These are phyloP conservation scores for barley (Hordeum vulgare) DNA, from an alignment of 176 grass and related monocot species.

Conservation along the genomic window MorexV3_pseudomolecules_assembly NC_058518.1:156573-157072, in stretches of 20 bases:
- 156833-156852: not conserved
- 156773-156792: not conserved
- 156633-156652: too few relatives aligned
- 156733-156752: too few relatives aligned
- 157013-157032: constrained; percentile 1
- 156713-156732: not conserved
- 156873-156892: not conserved
- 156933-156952: not conserved
- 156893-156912: not conserved
- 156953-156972: not conserved
- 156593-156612: not conserved
- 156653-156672: not conserved
- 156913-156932: not conserved
- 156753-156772: not conserved
- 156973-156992: not conserved
- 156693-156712: not conserved
- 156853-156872: not conserved
- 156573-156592: not conserved
- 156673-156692: not conserved
- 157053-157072: not conserved
- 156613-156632: too few relatives aligned
- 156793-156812: not conserved
- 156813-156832: not conserved
- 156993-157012: constrained; percentile 4
- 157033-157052: not conserved